Conservation (phyloP, 2,329 filamentous ascomycete genomes). For the Colletotrichum cordylinicola region DNA sequence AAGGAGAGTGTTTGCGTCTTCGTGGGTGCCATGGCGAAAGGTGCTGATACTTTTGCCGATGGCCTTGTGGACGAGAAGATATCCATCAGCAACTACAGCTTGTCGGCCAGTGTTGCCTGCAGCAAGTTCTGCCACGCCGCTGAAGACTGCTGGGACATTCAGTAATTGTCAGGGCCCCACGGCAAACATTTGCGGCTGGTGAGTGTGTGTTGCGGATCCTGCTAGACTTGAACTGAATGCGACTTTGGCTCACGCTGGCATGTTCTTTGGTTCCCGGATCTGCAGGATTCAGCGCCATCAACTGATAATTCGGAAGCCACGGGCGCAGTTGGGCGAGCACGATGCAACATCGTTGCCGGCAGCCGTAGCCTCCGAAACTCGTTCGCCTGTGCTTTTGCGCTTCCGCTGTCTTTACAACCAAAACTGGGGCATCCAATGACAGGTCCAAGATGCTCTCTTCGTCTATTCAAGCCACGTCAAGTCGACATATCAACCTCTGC, state of each 20-base stretch:
- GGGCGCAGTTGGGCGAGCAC: neutral
- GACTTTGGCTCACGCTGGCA: slow-evolving; percentile 16
- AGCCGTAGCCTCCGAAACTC: slow-evolving; percentile 48
- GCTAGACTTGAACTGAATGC: neutral
- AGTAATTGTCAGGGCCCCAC: slow-evolving; percentile 59
- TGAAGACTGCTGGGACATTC: slow-evolving; percentile 93
- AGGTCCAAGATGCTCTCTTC: slow-evolving; percentile 71
- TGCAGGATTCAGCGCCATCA: neutral
- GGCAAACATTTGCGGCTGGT: neutral
- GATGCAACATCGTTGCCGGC: neutral
- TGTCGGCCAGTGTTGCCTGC: slow-evolving; percentile 97
- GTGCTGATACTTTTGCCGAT: slow-evolving; percentile 93
- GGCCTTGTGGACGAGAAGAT: slow-evolving; percentile 95
- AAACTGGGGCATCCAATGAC: slow-evolving; percentile 81
- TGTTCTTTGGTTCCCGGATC: slow-evolving; percentile 18
- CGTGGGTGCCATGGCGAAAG: slow-evolving; percentile 98
- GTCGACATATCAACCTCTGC: slow-evolving; percentile 58
- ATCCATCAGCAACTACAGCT: slow-evolving; percentile 96
- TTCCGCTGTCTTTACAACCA: slow-evolving; percentile 86
- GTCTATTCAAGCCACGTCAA: slow-evolving; percentile 70
- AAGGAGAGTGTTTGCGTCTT: slow-evolving; percentile 98
- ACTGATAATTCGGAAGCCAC: neutral
- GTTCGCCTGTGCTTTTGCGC: slow-evolving; percentile 71
- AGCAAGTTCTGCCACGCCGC: slow-evolving; percentile 99
- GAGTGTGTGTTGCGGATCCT: neutral